phyloP scores from a whole-genome alignment of 139 green algal species.

The Medakamo hakoo region DNA sequence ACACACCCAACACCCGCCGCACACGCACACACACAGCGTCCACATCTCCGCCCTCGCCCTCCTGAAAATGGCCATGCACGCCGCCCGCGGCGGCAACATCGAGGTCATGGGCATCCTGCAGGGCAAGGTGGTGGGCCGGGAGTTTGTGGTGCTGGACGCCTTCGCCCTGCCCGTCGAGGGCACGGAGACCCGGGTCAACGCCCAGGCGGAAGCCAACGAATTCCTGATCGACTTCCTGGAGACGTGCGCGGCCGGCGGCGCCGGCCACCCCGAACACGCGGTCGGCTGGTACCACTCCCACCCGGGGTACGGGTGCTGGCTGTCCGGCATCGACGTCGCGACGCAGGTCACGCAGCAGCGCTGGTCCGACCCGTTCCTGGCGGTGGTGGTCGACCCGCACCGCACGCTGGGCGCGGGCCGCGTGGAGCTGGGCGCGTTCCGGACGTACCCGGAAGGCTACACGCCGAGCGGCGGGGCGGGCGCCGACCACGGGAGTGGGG shows the following conservation, averaged over 20 bases:
- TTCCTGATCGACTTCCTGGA: slow-evolving; percentile 88
- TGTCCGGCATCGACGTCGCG: slow-evolving; percentile 78
- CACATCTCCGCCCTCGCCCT: slow-evolving; percentile 83
- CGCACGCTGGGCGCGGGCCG: slow-evolving; percentile 89
- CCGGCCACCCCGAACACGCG: slow-evolving; percentile 76
- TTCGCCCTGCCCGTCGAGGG: slow-evolving; percentile 96
- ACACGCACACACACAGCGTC: slow-evolving; percentile 40
- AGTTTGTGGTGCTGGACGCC: slow-evolving; percentile 86
- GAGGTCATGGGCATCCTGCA: slow-evolving; percentile 97
- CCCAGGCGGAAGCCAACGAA: slow-evolving; percentile 76
- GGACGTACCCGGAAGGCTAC: slow-evolving; percentile 46
- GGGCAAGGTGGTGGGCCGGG: slow-evolving; percentile 68
- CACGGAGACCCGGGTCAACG: slow-evolving; percentile 94
- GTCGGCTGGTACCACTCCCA: slow-evolving; percentile 99
- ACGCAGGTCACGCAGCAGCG: slow-evolving; percentile 82
- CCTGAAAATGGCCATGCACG: slow-evolving; percentile 96
- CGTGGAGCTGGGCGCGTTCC: slow-evolving; percentile 91
- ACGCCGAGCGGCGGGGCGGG: slow-evolving; percentile 11
- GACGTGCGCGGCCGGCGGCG: slow-evolving; percentile 10
- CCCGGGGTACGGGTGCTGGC: slow-evolving; percentile 97
- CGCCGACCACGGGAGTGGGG: slow-evolving; percentile 73
- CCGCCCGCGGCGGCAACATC: slow-evolving; percentile 73
- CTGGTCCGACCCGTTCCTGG: slow-evolving; percentile 89
- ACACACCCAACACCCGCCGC: background rate
- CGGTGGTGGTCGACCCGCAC: slow-evolving; percentile 92